Conservation (phyloP, 768 basidiomycete species). For the Hysterangium stoloniferum region DNA sequence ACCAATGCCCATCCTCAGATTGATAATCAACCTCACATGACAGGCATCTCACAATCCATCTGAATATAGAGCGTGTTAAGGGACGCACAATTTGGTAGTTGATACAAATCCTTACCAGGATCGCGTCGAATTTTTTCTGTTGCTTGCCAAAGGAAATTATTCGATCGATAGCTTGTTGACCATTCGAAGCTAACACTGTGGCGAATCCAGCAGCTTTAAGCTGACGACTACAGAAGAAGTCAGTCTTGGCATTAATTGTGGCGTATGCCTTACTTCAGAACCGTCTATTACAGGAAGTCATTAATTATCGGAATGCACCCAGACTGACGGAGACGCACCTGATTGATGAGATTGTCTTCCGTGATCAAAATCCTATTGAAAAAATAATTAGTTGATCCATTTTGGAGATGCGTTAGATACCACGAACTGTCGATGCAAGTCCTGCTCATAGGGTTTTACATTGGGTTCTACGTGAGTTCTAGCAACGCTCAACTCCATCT, state of each 20-base stretch:
- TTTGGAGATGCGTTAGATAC: no score
- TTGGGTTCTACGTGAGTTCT: not conserved
- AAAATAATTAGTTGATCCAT: not conserved
- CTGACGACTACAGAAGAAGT: conserved; percentile 15
- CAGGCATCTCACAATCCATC: conserved; percentile 24
- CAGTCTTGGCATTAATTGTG: not conserved
- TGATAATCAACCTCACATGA: conserved; percentile 14
- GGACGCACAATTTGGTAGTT: not conserved
- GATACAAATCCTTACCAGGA: conserved; percentile 12
- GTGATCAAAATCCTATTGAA: conserved; percentile 17
- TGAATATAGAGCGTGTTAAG: conserved; percentile 1
- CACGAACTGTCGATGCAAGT: not conserved
- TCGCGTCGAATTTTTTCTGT: conserved; percentile 16
- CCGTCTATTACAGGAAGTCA: conserved; percentile 9
- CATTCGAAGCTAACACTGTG: conserved; percentile 18
- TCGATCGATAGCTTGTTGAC: conserved; percentile 20
- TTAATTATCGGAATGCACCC: no score
- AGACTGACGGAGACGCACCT: conserved; percentile 11
- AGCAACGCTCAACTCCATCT: not conserved
- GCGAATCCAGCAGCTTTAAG: conserved; percentile 19
- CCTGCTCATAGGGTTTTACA: not conserved
- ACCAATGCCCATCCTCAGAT: not conserved
- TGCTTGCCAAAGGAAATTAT: conserved; percentile 5
- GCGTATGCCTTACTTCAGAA: conserved; percentile 12
- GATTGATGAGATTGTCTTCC: conserved; percentile 23